Conservation (phyloP, 2,329 filamentous ascomycete genomes). For the Exserohilum rostratum region DNA sequence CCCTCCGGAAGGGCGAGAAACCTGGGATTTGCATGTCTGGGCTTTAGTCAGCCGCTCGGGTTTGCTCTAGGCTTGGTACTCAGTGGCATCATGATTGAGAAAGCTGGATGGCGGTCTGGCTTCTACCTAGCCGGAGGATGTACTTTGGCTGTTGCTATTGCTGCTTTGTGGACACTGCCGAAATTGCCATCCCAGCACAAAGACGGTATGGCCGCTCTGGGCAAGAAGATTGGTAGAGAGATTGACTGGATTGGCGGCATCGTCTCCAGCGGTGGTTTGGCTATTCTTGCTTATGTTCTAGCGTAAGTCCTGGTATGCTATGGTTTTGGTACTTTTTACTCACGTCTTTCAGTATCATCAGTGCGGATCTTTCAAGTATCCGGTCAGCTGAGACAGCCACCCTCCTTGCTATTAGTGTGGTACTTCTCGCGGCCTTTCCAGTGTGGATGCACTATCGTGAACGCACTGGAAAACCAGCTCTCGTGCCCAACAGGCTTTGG, state of each 20-base stretch:
- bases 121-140: slow-evolving; percentile 51
- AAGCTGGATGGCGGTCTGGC: slow-evolving; percentile 56
- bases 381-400: slow-evolving; percentile 26
- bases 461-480: slow-evolving; percentile 23
- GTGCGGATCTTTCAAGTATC: slow-evolving; percentile 31
- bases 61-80: slow-evolving; percentile 60
- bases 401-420: slow-evolving; percentile 30
- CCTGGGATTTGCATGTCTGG: slow-evolving; percentile 50
- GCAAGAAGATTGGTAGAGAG: slow-evolving; percentile 25
- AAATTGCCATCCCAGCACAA: slow-evolving; percentile 18
- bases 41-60: slow-evolving; percentile 56
- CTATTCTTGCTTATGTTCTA: slow-evolving; percentile 32
- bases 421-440: slow-evolving; percentile 37
- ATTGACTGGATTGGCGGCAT: slow-evolving; percentile 40
- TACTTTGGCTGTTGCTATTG: slow-evolving; percentile 44
- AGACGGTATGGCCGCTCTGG: neutral
- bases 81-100: slow-evolving; percentile 57
- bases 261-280: slow-evolving; percentile 32
- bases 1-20: slow-evolving; percentile 34
- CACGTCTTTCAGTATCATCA: slow-evolving; percentile 25
- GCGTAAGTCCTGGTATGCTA: slow-evolving; percentile 21
- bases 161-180: slow-evolving; percentile 39
- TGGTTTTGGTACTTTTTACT: neutral
- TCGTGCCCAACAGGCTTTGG: slow-evolving; percentile 56
- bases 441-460: slow-evolving; percentile 40